These are phyloP conservation scores for Boletus reticulatus DNA, from an alignment of 768 basidiomycete species.

Conservation along the genomic window DNA sequence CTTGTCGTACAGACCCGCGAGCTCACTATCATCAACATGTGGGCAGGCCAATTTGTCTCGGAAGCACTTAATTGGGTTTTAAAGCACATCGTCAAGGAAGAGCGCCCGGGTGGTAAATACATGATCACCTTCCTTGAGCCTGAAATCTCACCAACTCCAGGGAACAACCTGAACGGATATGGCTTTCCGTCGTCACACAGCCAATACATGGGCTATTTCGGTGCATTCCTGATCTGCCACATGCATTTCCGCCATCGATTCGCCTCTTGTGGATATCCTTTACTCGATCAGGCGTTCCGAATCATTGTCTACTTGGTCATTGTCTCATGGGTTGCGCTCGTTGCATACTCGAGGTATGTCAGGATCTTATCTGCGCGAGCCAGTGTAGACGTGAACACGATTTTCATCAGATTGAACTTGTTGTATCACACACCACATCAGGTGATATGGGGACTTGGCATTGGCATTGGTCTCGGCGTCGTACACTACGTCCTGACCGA, in stretches of 20 bases:
- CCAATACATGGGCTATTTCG: conserved; percentile 89
- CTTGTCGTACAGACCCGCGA: conserved; percentile 76
- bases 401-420: conserved; percentile 53
- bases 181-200: conserved; percentile 89
- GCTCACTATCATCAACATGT: conserved; percentile 78
- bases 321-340: conserved; percentile 54
- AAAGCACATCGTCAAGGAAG: conserved; percentile 66
- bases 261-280: conserved; percentile 44
- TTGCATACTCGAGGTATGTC: conserved; percentile 77
- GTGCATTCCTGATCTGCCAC: conserved; percentile 73
- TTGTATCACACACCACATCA: conserved; percentile 74
- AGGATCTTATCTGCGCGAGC: background rate
- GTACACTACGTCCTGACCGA: conserved; percentile 56
- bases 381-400: background rate
- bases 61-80: conserved; percentile 69
- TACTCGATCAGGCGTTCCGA: conserved; percentile 55
- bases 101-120: conserved; percentile 60
- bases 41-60: conserved; percentile 72
- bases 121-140: background rate
- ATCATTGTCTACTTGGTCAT: conserved; percentile 47
- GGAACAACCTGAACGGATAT: conserved; percentile 51
- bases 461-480: conserved; percentile 57
- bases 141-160: conserved; percentile 10
- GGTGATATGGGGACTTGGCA: conserved; percentile 69
- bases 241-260: conserved; percentile 69